These are phyloP conservation scores for Tausonia pullulans DNA, from an alignment of 1,284 basidiomycete species.

Conservation along the genomic window DNA sequence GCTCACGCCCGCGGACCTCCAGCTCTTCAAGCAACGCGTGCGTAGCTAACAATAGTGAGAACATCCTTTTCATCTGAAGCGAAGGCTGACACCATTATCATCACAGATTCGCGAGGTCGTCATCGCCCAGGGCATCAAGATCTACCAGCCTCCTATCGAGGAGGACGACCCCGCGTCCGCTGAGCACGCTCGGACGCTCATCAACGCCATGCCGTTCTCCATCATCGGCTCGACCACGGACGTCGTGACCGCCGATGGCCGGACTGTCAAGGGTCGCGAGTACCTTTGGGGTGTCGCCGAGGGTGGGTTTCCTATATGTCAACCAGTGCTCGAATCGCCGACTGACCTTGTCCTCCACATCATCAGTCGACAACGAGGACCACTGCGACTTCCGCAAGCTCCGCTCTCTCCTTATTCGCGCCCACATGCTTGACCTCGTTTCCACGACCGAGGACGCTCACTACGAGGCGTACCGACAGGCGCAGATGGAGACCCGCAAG, in stretches of 20 bases:
- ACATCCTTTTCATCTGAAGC: neutral
- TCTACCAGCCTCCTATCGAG: slow-evolving; percentile 90
- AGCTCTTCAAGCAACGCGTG: slow-evolving; percentile 85
- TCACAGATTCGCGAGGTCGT: slow-evolving; percentile 78
- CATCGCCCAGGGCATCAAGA: slow-evolving; percentile 79
- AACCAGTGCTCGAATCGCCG: no score
- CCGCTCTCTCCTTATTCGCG: slow-evolving; percentile 88
- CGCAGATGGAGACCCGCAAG: slow-evolving; percentile 99
- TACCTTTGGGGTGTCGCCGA: slow-evolving; percentile 99
- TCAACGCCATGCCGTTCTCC: slow-evolving; percentile 89
- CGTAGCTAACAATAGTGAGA: slow-evolving; percentile 26
- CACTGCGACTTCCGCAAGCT: slow-evolving; percentile 99
- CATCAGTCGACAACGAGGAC: slow-evolving; percentile 86
- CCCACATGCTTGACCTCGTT: slow-evolving; percentile 97
- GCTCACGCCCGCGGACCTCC: slow-evolving; percentile 83
- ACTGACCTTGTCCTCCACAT: neutral
- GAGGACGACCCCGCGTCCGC: slow-evolving; percentile 76
- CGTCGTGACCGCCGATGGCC: slow-evolving; percentile 80
- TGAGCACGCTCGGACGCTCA: slow-evolving; percentile 78
- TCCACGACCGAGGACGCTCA: slow-evolving; percentile 90
- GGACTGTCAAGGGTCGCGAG: slow-evolving; percentile 90
- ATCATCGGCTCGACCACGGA: slow-evolving; percentile 97
- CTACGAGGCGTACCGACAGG: slow-evolving; percentile 96
- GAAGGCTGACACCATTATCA: neutral
- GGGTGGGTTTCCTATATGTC: slow-evolving; percentile 41